Evolutionary conservation across 345 rosid genomes (phyloP).

Genomic region (Hypericum androsaemum): DNA sequence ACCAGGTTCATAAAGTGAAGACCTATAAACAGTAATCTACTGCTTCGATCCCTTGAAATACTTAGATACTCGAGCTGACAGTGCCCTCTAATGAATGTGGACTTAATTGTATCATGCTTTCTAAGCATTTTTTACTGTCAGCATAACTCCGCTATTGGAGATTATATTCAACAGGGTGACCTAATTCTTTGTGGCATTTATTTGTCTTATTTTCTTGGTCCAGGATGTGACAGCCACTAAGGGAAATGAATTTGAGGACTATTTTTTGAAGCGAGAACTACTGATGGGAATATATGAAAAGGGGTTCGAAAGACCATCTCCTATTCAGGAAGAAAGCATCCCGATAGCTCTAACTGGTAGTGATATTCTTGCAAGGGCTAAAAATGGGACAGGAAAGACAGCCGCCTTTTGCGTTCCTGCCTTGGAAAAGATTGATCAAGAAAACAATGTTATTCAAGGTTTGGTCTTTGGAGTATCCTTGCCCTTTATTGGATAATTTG

Average conservation of each 20-base stretch:
- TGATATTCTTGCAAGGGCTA: slow-evolving; percentile 99
- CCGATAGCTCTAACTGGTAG: slow-evolving; percentile 99
- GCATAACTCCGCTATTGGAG: no score
- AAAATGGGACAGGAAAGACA: slow-evolving; percentile 98
- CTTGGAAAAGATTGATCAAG: slow-evolving; percentile 93
- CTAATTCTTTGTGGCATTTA: background rate
- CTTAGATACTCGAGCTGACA: no score
- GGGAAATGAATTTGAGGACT: slow-evolving; percentile 98
- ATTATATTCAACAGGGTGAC: background rate
- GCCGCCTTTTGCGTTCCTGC: slow-evolving; percentile 98
- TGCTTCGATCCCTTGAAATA: no score
- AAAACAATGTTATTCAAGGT: slow-evolving; percentile 95
- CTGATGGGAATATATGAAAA: slow-evolving; percentile 97
- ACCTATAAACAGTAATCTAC: no score
- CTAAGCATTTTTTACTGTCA: no score
- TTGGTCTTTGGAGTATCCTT: slow-evolving; percentile 6
- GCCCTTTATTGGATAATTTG: background rate
- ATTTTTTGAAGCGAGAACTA: slow-evolving; percentile 87
- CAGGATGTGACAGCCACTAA: slow-evolving; percentile 99
- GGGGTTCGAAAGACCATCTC: slow-evolving; percentile 98
- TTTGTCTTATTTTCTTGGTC: slow-evolving; percentile 4
- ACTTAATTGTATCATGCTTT: no score
- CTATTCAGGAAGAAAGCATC: slow-evolving; percentile 99
- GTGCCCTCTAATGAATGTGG: no score
- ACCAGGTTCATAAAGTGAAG: background rate